Conservation (phyloP, 2,329 filamentous ascomycete species). For the Elsinoe ampelina region DNA sequence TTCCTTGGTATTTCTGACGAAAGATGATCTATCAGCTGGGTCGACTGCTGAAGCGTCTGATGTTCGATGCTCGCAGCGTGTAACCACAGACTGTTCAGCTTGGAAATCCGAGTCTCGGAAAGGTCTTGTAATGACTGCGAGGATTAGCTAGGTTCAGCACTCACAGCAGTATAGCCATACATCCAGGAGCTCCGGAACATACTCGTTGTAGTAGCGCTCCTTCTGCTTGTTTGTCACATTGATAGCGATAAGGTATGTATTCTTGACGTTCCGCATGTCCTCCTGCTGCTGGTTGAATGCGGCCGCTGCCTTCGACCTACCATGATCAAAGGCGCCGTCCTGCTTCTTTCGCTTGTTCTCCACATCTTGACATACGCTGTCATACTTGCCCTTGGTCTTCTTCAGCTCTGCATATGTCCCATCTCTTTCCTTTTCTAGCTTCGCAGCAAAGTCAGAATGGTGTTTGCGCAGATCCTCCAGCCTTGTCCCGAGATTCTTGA, state of each 20-base stretch:
- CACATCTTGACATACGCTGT: conserved; percentile 84
- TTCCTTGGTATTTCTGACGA: conserved; percentile 78
- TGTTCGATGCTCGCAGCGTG: conserved; percentile 70
- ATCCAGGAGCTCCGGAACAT: conserved; percentile 86
- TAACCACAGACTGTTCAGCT: conserved; percentile 78
- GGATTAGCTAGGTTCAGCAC: not conserved
- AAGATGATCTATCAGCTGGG: conserved; percentile 61
- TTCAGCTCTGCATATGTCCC: conserved; percentile 71
- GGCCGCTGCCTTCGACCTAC: conserved; percentile 79
- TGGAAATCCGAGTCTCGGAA: conserved; percentile 75
- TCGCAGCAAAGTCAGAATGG: conserved; percentile 78
- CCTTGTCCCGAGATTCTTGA: conserved; percentile 62
- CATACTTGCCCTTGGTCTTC: conserved; percentile 90
- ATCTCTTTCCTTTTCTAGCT: conserved; percentile 84
- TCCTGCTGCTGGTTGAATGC: conserved; percentile 84
- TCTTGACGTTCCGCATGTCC: conserved; percentile 98
- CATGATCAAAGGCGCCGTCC: conserved; percentile 78
- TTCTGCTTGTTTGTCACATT: conserved; percentile 97
- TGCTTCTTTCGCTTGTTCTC: conserved; percentile 91
- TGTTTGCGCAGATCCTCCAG: conserved; percentile 91
- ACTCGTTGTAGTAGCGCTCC: conserved; percentile 94
- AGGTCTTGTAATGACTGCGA: conserved; percentile 69
- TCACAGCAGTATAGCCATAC: conserved; percentile 38
- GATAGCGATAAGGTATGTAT: conserved; percentile 92
- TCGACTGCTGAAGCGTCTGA: conserved; percentile 66